Conservation (phyloP, 495 filamentous ascomycete genomes). For the Penicillium lagena region DNA sequence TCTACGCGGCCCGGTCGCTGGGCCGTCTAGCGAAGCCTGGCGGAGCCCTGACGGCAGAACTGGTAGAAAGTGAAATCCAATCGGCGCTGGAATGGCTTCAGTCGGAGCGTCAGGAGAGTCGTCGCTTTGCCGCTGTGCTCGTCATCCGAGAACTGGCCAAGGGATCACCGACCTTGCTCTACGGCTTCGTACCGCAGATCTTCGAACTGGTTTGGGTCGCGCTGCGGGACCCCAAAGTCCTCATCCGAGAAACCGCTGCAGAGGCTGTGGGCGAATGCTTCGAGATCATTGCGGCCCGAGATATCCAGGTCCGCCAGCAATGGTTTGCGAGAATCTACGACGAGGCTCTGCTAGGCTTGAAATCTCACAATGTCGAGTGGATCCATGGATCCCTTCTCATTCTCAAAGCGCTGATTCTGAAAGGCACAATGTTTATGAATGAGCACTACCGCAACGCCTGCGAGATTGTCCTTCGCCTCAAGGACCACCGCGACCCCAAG, state of each 20-base stretch:
- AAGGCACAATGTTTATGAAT: slow-evolving; percentile 98
- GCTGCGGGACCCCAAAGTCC: slow-evolving; percentile 75
- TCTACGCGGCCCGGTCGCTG: slow-evolving; percentile 77
- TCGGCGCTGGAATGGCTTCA: slow-evolving; percentile 93
- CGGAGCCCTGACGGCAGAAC: slow-evolving; percentile 87
- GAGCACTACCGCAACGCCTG: slow-evolving; percentile 80
- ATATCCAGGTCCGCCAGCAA: slow-evolving; percentile 71
- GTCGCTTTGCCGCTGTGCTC: slow-evolving; percentile 86
- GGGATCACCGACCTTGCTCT: slow-evolving; percentile 89
- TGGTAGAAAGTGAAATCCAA: slow-evolving; percentile 95
- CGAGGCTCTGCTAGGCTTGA: slow-evolving; percentile 72
- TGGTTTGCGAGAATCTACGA: slow-evolving; percentile 86
- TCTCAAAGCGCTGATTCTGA: slow-evolving; percentile 81
- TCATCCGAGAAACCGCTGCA: slow-evolving; percentile 86
- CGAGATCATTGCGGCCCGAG: slow-evolving; percentile 85
- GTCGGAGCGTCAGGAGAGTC: slow-evolving; percentile 85
- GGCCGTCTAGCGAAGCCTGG: slow-evolving; percentile 87
- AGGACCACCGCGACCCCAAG: slow-evolving; percentile 81
- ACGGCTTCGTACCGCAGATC: slow-evolving; percentile 80
- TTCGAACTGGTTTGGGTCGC: slow-evolving; percentile 96
- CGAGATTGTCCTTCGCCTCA: slow-evolving; percentile 82
- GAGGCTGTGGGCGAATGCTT: slow-evolving; percentile 91
- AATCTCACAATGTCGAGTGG: slow-evolving; percentile 69
- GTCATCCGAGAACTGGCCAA: slow-evolving; percentile 82
- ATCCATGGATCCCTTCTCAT: slow-evolving; percentile 90